These are phyloP conservation scores for Xylaria sp. DNA, from an alignment of 2,329 filamentous ascomycete species.

Conservation along the genomic window DNA sequence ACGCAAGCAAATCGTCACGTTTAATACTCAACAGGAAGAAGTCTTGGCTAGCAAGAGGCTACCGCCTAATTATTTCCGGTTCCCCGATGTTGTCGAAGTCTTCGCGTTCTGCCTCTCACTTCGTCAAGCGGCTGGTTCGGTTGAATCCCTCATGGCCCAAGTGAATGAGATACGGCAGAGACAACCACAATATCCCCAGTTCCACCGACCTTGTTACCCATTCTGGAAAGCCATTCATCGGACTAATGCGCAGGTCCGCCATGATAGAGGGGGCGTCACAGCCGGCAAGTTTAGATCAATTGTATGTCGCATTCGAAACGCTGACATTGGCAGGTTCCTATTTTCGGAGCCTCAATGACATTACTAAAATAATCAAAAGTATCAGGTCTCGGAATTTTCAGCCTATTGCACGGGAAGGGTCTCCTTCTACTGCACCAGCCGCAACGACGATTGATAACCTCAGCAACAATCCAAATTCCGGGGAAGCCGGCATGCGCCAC, in stretches of 20 bases:
- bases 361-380: slow-evolving; percentile 56
- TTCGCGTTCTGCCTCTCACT: slow-evolving; percentile 67
- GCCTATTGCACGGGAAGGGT: slow-evolving; percentile 45
- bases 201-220: slow-evolving; percentile 65
- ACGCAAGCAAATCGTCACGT: slow-evolving; percentile 56
- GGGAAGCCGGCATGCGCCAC: slow-evolving; percentile 56
- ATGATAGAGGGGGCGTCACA: slow-evolving; percentile 68
- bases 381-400: slow-evolving; percentile 55
- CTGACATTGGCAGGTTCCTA: slow-evolving; percentile 50
- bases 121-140: slow-evolving; percentile 61
- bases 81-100: slow-evolving; percentile 62
- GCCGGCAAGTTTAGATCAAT: slow-evolving; percentile 55
- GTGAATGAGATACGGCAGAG: slow-evolving; percentile 60
- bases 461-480: slow-evolving; percentile 50
- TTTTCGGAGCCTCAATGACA: slow-evolving; percentile 58
- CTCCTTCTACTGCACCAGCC: slow-evolving; percentile 52
- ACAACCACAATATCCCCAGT: slow-evolving; percentile 52
- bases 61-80: slow-evolving; percentile 58
- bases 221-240: slow-evolving; percentile 64
- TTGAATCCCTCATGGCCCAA: slow-evolving; percentile 60
- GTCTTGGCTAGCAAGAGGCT: slow-evolving; percentile 59
- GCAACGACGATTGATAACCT: slow-evolving; percentile 55
- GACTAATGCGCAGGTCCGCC: slow-evolving; percentile 66
- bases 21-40: slow-evolving; percentile 59
- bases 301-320: not conserved